Conservation (phyloP, 192 early-diverging fungal species). For the Umbelopsis sp. region DNA sequence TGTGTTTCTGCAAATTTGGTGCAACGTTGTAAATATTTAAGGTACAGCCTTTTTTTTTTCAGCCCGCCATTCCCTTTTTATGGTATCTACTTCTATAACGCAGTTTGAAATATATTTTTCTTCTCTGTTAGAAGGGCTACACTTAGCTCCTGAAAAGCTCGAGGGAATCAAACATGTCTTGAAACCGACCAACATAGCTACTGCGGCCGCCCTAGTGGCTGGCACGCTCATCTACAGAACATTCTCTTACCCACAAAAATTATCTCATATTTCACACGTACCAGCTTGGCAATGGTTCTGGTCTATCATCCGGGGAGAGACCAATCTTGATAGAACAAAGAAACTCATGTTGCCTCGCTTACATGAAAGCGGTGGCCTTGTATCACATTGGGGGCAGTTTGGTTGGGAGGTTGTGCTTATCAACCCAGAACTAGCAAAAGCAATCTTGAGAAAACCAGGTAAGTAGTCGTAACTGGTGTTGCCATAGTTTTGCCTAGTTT, state of each 20-base stretch:
- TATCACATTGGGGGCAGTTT: background rate
- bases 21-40: too few species aligned
- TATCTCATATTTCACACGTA: background rate
- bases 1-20: too few species aligned
- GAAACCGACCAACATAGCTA: too few species aligned
- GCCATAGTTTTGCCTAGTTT: background rate
- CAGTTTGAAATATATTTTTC: too few species aligned
- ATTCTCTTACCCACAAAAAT: background rate
- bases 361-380: background rate
- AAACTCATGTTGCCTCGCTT: background rate
- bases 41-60: too few species aligned
- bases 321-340: background rate
- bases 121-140: too few species aligned
- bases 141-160: too few species aligned
- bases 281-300: background rate
- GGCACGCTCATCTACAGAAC: background rate
- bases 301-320: background rate
- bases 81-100: too few species aligned
- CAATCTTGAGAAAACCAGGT: slow-evolving; percentile 1
- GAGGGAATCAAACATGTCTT: too few species aligned
- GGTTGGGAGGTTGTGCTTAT: slow-evolving; percentile 2
- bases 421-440: background rate
- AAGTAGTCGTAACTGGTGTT: background rate
- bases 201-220: too few species aligned
- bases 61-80: too few species aligned